phyloP scores from a whole-genome alignment of 768 basidiomycete genomes.

The Tephrocybe sp. region DNA sequence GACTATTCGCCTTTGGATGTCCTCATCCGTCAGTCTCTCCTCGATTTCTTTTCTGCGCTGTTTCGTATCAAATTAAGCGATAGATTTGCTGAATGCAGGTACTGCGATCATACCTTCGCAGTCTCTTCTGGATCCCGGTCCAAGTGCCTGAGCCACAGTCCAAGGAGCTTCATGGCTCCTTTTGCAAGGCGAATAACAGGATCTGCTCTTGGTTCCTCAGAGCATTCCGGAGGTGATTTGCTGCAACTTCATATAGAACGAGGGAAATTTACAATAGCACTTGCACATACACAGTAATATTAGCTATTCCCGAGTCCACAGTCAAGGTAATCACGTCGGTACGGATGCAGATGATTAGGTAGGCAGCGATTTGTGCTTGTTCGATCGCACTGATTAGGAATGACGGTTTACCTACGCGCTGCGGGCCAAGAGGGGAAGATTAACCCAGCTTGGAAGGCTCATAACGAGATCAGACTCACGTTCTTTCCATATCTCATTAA shows the following conservation, averaged over 20 bases:
- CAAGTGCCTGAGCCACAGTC: background rate
- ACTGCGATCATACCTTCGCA: background rate
- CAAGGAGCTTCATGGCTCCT: background rate
- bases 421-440: background rate
- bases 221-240: background rate
- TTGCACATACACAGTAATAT: background rate
- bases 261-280: no score
- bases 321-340: background rate
- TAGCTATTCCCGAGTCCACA: background rate
- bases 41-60: conserved; percentile 17
- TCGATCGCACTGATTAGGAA: background rate
- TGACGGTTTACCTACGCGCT: background rate
- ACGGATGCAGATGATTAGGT: background rate
- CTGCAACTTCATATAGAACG: background rate
- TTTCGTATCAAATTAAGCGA: background rate
- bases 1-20: conserved; percentile 17
- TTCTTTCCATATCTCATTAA: background rate
- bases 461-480: background rate
- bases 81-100: no score
- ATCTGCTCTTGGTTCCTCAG: background rate
- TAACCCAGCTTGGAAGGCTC: background rate
- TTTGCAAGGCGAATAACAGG: background rate
- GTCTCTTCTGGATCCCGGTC: background rate
- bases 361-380: background rate
- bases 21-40: conserved; percentile 13